These are phyloP conservation scores for Phyllosticta citriasiana DNA, from an alignment of 2,329 filamentous ascomycete genomes.

Conservation along the genomic window DNA sequence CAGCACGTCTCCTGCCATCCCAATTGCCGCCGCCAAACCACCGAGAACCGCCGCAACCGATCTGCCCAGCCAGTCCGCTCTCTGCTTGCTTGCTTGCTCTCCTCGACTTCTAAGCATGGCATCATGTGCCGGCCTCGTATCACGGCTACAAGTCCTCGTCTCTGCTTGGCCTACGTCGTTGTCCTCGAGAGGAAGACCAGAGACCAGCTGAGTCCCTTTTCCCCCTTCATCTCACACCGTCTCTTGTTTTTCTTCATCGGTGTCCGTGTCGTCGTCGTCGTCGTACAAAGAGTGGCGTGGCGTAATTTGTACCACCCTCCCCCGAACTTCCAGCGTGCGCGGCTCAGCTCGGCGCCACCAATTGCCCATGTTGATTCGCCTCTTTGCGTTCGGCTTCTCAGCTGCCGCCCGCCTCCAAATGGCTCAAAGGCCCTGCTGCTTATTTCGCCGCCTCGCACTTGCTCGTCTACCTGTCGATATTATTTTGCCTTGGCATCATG, in stretches of 20 bases:
- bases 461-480: too few species aligned
- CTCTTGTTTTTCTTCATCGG: not conserved
- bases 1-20: not conserved
- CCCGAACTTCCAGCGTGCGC: not conserved
- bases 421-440: too few species aligned
- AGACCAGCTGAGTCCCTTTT: not conserved
- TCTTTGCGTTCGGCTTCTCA: not conserved
- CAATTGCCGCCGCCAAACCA: not conserved
- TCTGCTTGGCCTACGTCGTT: constrained; percentile 5
- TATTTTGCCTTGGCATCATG: too few species aligned
- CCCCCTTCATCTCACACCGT: not conserved
- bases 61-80: not conserved
- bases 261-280: not conserved
- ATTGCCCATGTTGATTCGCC: not conserved
- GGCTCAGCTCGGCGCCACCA: not conserved
- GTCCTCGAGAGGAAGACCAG: not conserved
- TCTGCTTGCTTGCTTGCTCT: too few species aligned
- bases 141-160: constrained; percentile 1
- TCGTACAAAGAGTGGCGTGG: not conserved
- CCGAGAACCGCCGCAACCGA: not conserved
- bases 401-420: not conserved
- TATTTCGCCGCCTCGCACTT: too few species aligned
- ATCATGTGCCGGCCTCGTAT: constrained; percentile 9
- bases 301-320: not conserved
- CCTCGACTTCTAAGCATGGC: not conserved